These are phyloP conservation scores for Lachnellula suecica DNA, from an alignment of 2,329 filamentous ascomycete genomes.

Conservation along the genomic window DNA sequence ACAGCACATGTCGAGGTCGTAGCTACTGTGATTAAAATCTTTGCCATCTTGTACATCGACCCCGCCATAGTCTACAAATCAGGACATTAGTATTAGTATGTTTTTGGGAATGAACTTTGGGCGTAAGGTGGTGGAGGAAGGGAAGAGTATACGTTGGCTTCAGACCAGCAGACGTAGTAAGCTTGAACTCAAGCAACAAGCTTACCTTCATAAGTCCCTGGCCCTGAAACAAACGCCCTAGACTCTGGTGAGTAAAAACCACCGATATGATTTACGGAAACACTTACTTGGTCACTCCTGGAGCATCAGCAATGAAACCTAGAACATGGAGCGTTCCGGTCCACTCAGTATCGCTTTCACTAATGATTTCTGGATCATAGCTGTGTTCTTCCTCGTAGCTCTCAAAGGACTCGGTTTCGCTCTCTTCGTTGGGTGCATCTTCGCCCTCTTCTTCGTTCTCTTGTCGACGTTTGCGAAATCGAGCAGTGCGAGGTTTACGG, in stretches of 20 bases:
- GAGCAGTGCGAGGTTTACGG: neutral
- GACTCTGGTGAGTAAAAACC: neutral
- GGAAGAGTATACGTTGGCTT: no score
- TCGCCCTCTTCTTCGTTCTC: neutral
- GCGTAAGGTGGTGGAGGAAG: no score
- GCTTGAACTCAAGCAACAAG: no score
- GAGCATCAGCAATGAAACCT: neutral
- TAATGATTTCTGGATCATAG: conserved; percentile 3
- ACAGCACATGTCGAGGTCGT: neutral
- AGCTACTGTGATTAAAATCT: neutral
- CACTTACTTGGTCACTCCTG: conserved; percentile 2
- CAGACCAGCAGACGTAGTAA: no score
- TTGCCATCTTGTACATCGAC: conserved; percentile 2
- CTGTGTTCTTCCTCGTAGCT: neutral
- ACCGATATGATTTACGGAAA: neutral
- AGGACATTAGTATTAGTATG: no score
- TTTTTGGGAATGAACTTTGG: no score
- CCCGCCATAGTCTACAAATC: conserved; percentile 2
- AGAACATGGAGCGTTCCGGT: neutral
- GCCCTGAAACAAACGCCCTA: conserved; percentile 3
- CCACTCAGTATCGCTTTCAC: neutral
- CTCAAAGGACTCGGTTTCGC: neutral
- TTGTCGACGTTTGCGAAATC: neutral
- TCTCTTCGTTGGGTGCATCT: neutral
- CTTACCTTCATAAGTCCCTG: no score